Evolutionary conservation across 2,329 filamentous ascomycete genomes (phyloP), one percentile per base, ranked within the genome.

Genomic region (Pseudogymnoascus sp.): DNA sequence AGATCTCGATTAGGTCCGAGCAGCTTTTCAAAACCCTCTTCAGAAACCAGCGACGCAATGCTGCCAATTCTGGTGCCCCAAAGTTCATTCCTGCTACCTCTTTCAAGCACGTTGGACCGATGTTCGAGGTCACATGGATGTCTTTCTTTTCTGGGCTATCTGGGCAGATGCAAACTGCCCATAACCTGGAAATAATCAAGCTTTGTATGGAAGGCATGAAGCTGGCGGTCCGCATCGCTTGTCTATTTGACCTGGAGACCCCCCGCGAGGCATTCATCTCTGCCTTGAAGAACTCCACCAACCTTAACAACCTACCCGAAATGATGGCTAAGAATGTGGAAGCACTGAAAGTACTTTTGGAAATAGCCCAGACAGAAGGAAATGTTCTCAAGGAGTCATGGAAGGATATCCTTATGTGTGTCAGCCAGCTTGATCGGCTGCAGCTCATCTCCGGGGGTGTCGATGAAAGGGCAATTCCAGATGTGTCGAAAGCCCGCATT

Each of bases 121-220:
- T 99, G 95, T 97, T 99, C 72, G 93, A 96, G 71, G 92, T 96
- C 23, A 96, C 92, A 0, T 99, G 95, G 95, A 99, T 97, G 93
- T 96, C 93, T 9, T 96, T 97, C 75, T 89, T 99, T 71, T 97
- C 93, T 4, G 93, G 93, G 0, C 82, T 99, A 26, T 97, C 93
- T 1, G 93, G 90, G 61, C 90, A 96, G 69, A 93, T 95, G 74
- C 95, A 97, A 70, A 93, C 96, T 72, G 89, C 91, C 0, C 90
- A 96, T 69, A 97, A 97, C 71, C 80, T 96, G 4, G 92, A 97
- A 68, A 90, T 95, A 15, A 93, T 97, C 74, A 91, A 88, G 72
- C 78, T 96, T 6, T 99, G 95, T 71, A 88, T 99, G 71, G 93
- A 99, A 72, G 95, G 95, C 2, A 91, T 97, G 82, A 96, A 93